Base-by-base conservation (phyloP, 1,284 basidiomycete species). In the Amylostereum chailletii region DNA sequence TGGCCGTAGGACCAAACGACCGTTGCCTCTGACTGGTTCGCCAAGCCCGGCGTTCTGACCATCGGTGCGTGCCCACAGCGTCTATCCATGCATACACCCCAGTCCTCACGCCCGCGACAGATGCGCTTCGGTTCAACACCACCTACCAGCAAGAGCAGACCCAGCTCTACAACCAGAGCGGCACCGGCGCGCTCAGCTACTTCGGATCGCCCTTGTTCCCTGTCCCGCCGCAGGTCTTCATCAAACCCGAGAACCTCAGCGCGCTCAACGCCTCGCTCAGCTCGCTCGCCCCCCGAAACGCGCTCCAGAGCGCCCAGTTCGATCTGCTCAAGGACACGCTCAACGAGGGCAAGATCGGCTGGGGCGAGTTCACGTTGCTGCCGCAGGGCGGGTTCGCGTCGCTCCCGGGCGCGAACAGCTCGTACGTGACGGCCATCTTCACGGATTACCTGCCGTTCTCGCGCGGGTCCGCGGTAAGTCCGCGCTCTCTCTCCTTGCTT, bases 391-490 rank as follows among this genome's bases (percentile, higher is more conserved):
- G 19, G 19, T 19, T 19, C 19, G 19, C 19, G 19, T 19, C 19
- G 19, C 19, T 19, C 19, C 19, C 19, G 19, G 19, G 19, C 19
- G 19, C 19, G 19, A 19, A 19, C 19, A 19, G 19, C 19, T 19
- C 19, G 19, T 19, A 19, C 19, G 19, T 19, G 19, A 19, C 19
- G 19, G 19, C 19, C 19, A 19, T 19, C 19, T 19, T 19, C 19
- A 37, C 43, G 8, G 31, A 58, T 46, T 47, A 48, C 36, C 58
- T 57, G 46, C 57, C 57, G 7, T 64, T 63, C 51, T 65, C 63
- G 7, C 59, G 67, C 42, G 69, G 73, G 10, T 65, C 65, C 4
- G 65, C 71, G 31, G 65, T 67, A 42, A 47, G 61, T 52, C 4
- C 11, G 4, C 42, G 6, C 27, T 2, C 34, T 10, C 26, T 19